These are phyloP conservation scores for Chlorokybus atmophyticus DNA, from an alignment of 139 green algal genomes.

Conservation along the genomic window DNA sequence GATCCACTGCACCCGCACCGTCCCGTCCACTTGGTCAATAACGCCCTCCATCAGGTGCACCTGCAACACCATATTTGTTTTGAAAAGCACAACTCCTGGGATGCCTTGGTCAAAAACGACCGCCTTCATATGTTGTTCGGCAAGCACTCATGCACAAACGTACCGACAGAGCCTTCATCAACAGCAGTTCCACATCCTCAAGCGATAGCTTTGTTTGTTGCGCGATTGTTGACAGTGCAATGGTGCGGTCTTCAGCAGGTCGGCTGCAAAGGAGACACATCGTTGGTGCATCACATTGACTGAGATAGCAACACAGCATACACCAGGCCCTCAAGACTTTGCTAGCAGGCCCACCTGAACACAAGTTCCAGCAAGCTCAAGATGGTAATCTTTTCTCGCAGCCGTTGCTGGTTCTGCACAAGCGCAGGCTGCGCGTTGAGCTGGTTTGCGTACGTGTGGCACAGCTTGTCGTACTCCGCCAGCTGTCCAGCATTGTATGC, in stretches of 20 bases:
- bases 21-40: conserved; percentile 63
- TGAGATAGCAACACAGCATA: background rate
- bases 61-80: too few relatives aligned
- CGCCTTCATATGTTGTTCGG: too few relatives aligned
- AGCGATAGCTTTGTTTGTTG: conserved; percentile 66
- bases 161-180: conserved; percentile 78
- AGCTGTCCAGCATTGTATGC: conserved; percentile 82
- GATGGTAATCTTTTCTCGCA: conserved; percentile 93
- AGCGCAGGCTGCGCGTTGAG: conserved; percentile 87
- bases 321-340: background rate
- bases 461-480: conserved; percentile 77
- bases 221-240: conserved; percentile 57
- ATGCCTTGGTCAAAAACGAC: too few relatives aligned
- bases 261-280: conserved; percentile 38
- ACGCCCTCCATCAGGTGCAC: conserved; percentile 74
- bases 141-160: too few relatives aligned
- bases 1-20: conserved; percentile 76
- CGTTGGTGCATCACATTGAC: background rate
- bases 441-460: conserved; percentile 44
- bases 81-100: too few relatives aligned
- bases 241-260: conserved; percentile 61
- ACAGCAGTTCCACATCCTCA: conserved; percentile 91
- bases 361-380: conserved; percentile 47
- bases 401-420: conserved; percentile 66
- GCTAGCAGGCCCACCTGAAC: too few relatives aligned